These are phyloP conservation scores for Raddia guianensis DNA, from an alignment of 176 grass and related monocot species.

Conservation along the genomic window DNA sequence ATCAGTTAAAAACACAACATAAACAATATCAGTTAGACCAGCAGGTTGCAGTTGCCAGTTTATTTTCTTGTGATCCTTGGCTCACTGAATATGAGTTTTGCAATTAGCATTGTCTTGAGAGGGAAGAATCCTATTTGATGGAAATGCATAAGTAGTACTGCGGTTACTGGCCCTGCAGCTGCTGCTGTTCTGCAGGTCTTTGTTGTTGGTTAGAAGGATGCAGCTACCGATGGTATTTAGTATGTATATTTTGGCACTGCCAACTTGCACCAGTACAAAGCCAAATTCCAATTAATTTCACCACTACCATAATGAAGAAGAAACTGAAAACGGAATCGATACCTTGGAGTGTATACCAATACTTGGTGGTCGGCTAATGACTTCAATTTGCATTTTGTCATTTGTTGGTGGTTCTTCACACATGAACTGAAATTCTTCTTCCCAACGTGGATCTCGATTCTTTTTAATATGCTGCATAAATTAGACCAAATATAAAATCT, in stretches of 20 bases:
- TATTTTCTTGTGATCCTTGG: background rate
- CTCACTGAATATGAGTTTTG: background rate
- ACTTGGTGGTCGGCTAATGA: constrained; percentile 73
- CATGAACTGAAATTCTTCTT: constrained; percentile 73
- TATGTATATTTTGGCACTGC: background rate
- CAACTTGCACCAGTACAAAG: background rate
- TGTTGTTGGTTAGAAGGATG: background rate
- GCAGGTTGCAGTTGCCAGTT: background rate
- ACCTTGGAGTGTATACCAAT: constrained; percentile 89
- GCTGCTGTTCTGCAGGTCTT: background rate
- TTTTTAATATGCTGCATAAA: constrained; percentile 77
- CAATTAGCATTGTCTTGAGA: background rate
- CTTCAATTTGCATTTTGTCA: constrained; percentile 83
- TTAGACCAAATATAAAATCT: background rate
- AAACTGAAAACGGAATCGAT: constrained; percentile 12
- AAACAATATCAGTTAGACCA: background rate
- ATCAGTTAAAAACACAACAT: background rate
- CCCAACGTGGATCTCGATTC: constrained; percentile 82
- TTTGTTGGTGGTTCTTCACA: constrained; percentile 70
- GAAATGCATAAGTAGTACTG: background rate
- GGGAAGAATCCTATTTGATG: background rate
- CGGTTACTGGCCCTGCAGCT: background rate
- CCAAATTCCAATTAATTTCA: background rate
- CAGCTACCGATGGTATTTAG: background rate
- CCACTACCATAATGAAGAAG: background rate